Evolutionary conservation across 345 rosid species (phyloP), one percentile per base, ranked within the genome.

Genomic region (Noccaea bulbosa): DNA sequence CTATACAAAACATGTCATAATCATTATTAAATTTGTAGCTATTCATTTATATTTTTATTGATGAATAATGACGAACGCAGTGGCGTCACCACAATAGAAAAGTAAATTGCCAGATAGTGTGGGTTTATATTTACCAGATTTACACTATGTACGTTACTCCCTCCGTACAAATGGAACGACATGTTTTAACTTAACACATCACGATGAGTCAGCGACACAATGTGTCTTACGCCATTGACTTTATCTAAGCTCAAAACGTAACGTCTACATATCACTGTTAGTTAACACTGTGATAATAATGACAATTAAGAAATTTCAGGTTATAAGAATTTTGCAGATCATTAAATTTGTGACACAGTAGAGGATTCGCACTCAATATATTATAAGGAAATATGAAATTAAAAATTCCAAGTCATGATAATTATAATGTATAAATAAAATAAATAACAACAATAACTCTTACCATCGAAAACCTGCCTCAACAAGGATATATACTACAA

Each of bases 31-130:
- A 20, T 20, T 27, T 66, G 12, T 15, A 8, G 62, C 4, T 22
- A 33, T 15, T 53, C 8, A 47, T 69, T 10, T 45, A n/a, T 37
- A 35, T 12, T 35, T 34, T 5, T 39, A 16, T 5, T 10, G 14
- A 60, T 40, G 32, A 49, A 48, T 15, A 62, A 53, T 54, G 70
- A 63, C 76, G 76, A 44, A 72, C 56, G 70, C 70, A 63, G 11
- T 72, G 63, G 15, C 64, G 70, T 63, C 76, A 72, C 56, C 33
- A 63, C 48, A 45, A 44, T 10, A 43, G 39, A 71, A 71, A 52
- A 24, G 17, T 30, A 20, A n/a, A n/a, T n/a, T n/a, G n/a, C n/a
- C n/a, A n/a, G n/a, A n/a, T n/a, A n/a, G n/a, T n/a, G n/a, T n/a
- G 32, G 6, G 30, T 9, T 41, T 22, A 37, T 43, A 54, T 32